Conservation (phyloP, 805 yeast species). For the Deakozyma indianensis region DNA sequence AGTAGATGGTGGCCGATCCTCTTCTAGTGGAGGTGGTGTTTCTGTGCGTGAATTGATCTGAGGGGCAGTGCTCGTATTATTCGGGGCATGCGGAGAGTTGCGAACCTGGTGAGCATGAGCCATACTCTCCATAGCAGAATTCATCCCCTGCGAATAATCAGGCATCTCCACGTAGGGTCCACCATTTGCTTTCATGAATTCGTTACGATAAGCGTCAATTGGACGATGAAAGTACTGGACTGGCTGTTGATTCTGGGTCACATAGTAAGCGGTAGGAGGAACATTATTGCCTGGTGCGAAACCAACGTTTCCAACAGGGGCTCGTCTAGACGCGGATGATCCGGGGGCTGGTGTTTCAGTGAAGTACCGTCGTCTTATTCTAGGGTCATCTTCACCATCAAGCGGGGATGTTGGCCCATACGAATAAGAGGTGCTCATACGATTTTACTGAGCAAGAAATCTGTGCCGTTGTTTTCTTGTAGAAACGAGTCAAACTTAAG, state of each 20-base stretch:
- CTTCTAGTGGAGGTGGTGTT: background rate
- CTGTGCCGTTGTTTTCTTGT: no score
- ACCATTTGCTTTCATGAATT: background rate
- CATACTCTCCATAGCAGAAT: background rate
- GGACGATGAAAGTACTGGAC: background rate
- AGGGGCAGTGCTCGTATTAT: background rate
- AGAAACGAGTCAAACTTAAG: no score
- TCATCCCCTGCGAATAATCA: background rate
- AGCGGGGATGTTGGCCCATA: background rate
- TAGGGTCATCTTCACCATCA: background rate
- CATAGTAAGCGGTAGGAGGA: background rate
- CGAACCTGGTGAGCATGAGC: background rate
- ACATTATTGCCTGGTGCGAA: background rate
- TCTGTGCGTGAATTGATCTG: background rate
- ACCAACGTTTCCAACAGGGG: background rate
- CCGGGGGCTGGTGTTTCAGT: background rate
- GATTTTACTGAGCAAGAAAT: no score
- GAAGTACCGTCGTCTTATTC: background rate
- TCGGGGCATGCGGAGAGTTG: background rate
- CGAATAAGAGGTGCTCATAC: background rate
- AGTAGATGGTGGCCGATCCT: background rate
- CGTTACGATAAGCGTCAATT: background rate
- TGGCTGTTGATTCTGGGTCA: background rate
- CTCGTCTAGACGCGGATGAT: background rate
- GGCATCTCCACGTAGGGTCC: background rate